These are phyloP conservation scores for Alternaria triticimaculans DNA, from an alignment of 2,329 filamentous ascomycete species.

Conservation along the genomic window DNA sequence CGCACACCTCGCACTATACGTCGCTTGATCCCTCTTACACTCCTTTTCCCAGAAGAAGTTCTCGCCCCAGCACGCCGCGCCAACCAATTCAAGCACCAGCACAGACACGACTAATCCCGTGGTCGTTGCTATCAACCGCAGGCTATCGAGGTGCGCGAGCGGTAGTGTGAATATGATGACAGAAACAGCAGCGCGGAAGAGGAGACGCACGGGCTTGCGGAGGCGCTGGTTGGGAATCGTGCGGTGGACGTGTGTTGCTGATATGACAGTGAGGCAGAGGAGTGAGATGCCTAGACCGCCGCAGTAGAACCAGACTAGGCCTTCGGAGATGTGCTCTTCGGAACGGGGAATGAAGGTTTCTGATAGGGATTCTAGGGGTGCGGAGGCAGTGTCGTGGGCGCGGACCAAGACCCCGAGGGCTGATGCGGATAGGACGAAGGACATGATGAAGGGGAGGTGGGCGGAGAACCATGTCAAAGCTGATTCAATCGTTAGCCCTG, in stretches of 20 bases:
- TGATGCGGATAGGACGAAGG: slow-evolving; percentile 65
- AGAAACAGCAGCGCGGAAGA: slow-evolving; percentile 59
- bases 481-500: slow-evolving; percentile 16
- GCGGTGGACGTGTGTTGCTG: slow-evolving; percentile 63
- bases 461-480: slow-evolving; percentile 62
- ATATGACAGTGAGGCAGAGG: slow-evolving; percentile 62
- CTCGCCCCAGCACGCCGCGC: slow-evolving; percentile 36
- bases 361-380: slow-evolving; percentile 58
- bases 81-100: slow-evolving; percentile 46
- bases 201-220: slow-evolving; percentile 59
- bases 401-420: slow-evolving; percentile 66
- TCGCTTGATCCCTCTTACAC: slow-evolving; percentile 30
- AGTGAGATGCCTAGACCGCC: slow-evolving; percentile 65
- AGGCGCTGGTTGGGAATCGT: slow-evolving; percentile 57
- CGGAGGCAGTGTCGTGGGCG: slow-evolving; percentile 60
- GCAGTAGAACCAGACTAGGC: slow-evolving; percentile 69
- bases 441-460: slow-evolving; percentile 69
- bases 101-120: slow-evolving; percentile 47
- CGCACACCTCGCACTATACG: slow-evolving; percentile 42
- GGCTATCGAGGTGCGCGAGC: slow-evolving; percentile 51
- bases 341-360: slow-evolving; percentile 59
- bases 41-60: slow-evolving; percentile 35
- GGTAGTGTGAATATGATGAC: slow-evolving; percentile 64
- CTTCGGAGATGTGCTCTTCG: slow-evolving; percentile 58
- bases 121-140: slow-evolving; percentile 50